phyloP scores from a whole-genome alignment of 495 filamentous ascomycete genomes.

The Amniculicola lignicola region DNA sequence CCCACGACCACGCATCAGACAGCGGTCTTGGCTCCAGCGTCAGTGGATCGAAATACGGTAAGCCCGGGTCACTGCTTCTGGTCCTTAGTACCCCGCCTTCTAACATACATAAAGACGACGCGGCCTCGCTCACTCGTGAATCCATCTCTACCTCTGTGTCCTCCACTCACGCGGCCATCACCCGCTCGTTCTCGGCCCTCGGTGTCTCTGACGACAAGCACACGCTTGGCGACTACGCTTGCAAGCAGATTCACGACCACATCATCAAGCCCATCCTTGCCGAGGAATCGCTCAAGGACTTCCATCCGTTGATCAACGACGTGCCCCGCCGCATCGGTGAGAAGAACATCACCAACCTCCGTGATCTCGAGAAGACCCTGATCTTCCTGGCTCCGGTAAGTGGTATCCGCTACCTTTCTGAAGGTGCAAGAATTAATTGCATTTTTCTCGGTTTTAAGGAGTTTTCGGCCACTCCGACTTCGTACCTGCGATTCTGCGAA shows the following conservation, averaged over 20 bases:
- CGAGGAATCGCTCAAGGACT: slow-evolving; percentile 62
- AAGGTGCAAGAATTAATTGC: slow-evolving; percentile 64
- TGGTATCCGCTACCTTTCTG: slow-evolving; percentile 47
- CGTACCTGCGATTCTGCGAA: slow-evolving; percentile 82
- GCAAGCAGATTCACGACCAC: slow-evolving; percentile 54
- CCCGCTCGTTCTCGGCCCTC: slow-evolving; percentile 43
- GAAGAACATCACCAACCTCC: slow-evolving; percentile 77
- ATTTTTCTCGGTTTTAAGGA: slow-evolving; percentile 63
- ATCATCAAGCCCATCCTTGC: slow-evolving; percentile 58
- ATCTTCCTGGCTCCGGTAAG: slow-evolving; percentile 86
- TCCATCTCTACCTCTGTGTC: slow-evolving; percentile 32
- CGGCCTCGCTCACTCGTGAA: slow-evolving; percentile 28
- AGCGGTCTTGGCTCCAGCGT: slow-evolving; percentile 62
- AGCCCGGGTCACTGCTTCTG: slow-evolving; percentile 12
- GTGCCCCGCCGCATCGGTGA: slow-evolving; percentile 72
- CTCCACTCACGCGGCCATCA: slow-evolving; percentile 45
- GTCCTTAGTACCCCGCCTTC: slow-evolving; percentile 1
- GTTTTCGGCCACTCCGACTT: slow-evolving; percentile 60
- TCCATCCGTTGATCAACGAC: slow-evolving; percentile 71
- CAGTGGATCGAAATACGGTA: slow-evolving; percentile 41
- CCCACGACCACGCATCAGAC: slow-evolving; percentile 58
- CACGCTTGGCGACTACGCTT: slow-evolving; percentile 50
- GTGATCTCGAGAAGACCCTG: slow-evolving; percentile 86
- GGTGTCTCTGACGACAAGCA: slow-evolving; percentile 39
- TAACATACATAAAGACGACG: slow-evolving; percentile 35